These are phyloP conservation scores for Colletotrichum sp. DNA, from an alignment of 2,329 filamentous ascomycete genomes.

Conservation along the genomic window DNA sequence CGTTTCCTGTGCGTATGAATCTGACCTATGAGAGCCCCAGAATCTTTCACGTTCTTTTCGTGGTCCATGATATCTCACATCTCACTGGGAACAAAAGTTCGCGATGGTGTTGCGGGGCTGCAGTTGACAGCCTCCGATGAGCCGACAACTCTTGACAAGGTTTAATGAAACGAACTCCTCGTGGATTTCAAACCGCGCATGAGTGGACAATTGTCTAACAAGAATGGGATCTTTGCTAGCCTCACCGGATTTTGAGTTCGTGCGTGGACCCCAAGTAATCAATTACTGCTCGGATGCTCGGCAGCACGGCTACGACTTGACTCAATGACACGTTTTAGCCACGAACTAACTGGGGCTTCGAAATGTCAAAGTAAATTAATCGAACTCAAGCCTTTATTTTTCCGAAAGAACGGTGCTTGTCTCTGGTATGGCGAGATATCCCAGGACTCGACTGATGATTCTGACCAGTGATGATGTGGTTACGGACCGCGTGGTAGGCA, in stretches of 20 bases:
- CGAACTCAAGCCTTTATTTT: not conserved
- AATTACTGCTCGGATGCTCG: not conserved
- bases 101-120: not conserved
- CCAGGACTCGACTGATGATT: not conserved
- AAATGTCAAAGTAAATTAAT: not conserved
- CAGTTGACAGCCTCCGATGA: not conserved
- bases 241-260: not conserved
- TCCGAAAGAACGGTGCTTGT: not conserved
- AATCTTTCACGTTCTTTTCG: not conserved
- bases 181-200: not conserved
- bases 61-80: not conserved
- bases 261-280: not conserved
- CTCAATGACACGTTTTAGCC: not conserved
- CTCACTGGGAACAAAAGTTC: not conserved
- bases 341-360: not conserved
- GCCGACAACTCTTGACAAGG: not conserved
- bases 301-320: not conserved
- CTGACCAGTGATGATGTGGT: not conserved
- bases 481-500: not conserved
- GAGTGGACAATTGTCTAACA: not conserved
- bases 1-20: not conserved
- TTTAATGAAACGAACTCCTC: not conserved
- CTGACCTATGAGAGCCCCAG: not conserved
- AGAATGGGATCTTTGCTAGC: not conserved
- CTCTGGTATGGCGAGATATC: rapidly evolving